Percentiles rank a stretch among this genome's conserved stretches.
Evolutionary conservation across 2,329 filamentous ascomycete species (phyloP).

Genomic region (Pseudogymnoascus sp.): DNA sequence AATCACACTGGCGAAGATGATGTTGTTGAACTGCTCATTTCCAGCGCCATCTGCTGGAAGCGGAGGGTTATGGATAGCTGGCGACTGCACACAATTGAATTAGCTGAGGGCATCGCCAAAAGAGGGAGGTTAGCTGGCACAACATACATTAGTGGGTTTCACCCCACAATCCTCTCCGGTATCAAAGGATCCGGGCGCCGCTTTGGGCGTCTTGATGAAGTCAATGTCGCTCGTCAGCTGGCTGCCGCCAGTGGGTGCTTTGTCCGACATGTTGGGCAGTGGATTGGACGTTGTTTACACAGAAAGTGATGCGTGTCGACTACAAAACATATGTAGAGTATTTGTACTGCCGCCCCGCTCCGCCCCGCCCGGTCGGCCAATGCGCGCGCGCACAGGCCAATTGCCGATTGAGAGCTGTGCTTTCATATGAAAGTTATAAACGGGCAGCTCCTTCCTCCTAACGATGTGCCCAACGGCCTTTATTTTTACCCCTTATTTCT

Average conservation of each 20-base stretch:
- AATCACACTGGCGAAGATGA: slow-evolving; percentile 16
- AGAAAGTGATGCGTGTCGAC: background rate
- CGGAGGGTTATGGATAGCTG: slow-evolving; percentile 23
- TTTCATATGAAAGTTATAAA: background rate
- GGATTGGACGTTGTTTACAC: slow-evolving; percentile 5
- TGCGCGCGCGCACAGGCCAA: background rate
- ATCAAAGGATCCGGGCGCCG: slow-evolving; percentile 18
- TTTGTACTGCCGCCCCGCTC: slow-evolving; percentile 3
- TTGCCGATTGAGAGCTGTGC: background rate
- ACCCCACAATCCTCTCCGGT: slow-evolving; percentile 23
- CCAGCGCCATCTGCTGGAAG: slow-evolving; percentile 19
- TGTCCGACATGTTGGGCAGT: slow-evolving; percentile 34
- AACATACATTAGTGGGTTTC: slow-evolving; percentile 20
- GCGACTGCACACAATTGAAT: slow-evolving; percentile 16
- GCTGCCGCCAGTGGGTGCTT: slow-evolving; percentile 17
- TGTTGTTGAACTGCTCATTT: slow-evolving; percentile 24
- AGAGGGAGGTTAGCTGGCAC: slow-evolving; percentile 7
- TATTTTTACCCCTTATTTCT: background rate
- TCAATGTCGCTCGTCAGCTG: slow-evolving; percentile 17
- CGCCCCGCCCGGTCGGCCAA: background rate
- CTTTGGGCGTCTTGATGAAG: slow-evolving; percentile 23
- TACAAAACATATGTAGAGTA: slow-evolving; percentile 6
- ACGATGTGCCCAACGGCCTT: background rate
- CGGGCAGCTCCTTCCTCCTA: background rate
- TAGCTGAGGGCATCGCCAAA: background rate